Percentiles rank a stretch among this genome's conserved stretches.
phyloP scores from a whole-genome alignment of 106 monocot species.

The Dendrobium catenatum region DNA sequence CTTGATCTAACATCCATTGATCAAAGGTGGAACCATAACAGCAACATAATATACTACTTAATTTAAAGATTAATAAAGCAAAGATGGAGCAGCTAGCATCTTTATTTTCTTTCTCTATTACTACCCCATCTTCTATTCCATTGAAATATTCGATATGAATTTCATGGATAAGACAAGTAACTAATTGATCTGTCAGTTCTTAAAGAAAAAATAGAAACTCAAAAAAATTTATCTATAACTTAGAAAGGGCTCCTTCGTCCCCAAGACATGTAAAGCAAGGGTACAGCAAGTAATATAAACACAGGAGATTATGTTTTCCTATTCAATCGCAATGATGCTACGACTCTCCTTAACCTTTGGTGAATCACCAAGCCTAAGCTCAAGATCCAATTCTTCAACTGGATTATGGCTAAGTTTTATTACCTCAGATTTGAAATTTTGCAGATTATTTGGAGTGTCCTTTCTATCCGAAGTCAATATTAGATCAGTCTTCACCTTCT shows the following conservation, averaged over 20 bases:
- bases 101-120: too few species aligned
- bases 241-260: not conserved
- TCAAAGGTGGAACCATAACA: too few species aligned
- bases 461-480: not conserved
- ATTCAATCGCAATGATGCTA: not conserved
- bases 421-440: slow-evolving; percentile 8
- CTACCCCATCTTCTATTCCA: too few species aligned
- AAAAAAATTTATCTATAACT: not conserved
- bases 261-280: not conserved
- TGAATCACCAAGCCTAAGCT: slow-evolving; percentile 47
- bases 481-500: slow-evolving; percentile 21
- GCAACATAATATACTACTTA: too few species aligned
- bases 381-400: slow-evolving; percentile 53
- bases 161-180: too few species aligned
- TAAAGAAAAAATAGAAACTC: not conserved
- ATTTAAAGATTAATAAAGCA: too few species aligned
- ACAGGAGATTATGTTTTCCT: not conserved
- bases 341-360: slow-evolving; percentile 28
- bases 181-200: not conserved
- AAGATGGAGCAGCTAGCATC: too few species aligned
- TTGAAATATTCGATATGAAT: too few species aligned
- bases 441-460: too few species aligned
- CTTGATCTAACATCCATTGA: too few species aligned
- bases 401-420: slow-evolving; percentile 17
- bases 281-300: slow-evolving; percentile 11